These are phyloP conservation scores for Sicyos baderoa DNA, from an alignment of 306 rosid genomes.

Conservation along the genomic window DNA sequence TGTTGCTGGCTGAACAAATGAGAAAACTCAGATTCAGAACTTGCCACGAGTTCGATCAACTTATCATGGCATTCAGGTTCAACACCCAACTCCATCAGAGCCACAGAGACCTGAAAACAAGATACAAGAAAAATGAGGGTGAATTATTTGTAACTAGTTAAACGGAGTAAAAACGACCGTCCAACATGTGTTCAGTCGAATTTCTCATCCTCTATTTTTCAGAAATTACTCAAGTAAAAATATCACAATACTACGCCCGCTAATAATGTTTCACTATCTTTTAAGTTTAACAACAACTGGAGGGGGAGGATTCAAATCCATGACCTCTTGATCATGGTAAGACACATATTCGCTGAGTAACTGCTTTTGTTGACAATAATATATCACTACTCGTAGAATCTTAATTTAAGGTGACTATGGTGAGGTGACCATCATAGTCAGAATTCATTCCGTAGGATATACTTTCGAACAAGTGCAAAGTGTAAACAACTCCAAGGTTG, in stretches of 20 bases:
- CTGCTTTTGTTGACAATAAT: no score
- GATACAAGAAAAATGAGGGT: constrained; percentile 16
- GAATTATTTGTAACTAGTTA: background rate
- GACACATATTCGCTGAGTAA: no score
- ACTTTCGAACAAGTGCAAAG: no score
- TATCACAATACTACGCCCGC: background rate
- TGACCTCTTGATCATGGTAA: no score
- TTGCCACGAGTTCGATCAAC: constrained; percentile 66
- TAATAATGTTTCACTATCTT: no score
- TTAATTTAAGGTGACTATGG: background rate
- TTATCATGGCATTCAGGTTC: constrained; percentile 58
- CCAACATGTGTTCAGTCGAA: background rate
- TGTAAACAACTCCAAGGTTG: no score
- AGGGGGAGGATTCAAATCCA: no score
- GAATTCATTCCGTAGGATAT: no score
- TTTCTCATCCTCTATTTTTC: background rate
- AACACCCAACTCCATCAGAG: constrained; percentile 60
- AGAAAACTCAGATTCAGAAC: constrained; percentile 53
- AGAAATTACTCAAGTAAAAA: background rate
- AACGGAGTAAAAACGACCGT: background rate
- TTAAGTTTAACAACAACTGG: no score
- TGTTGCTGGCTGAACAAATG: constrained; percentile 92
- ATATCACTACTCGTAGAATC: no score
- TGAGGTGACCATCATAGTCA: background rate
- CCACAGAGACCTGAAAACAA: constrained; percentile 61